phyloP scores from a whole-genome alignment of 495 filamentous ascomycete species.

The Aspergillus wentii region DNA sequence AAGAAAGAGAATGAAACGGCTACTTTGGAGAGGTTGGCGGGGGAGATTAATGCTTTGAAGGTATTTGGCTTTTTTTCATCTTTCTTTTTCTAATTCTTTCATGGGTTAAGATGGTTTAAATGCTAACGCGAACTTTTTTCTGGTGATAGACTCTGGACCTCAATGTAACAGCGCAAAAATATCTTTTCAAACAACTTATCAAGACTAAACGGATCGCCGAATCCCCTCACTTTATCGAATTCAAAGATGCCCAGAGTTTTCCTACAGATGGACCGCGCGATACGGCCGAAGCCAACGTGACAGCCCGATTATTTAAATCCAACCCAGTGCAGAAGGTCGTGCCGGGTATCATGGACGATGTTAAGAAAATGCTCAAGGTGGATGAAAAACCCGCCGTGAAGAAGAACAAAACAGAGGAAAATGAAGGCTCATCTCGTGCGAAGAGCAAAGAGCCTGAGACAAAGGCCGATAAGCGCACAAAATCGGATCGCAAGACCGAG shows the following conservation, averaged over 20 bases:
- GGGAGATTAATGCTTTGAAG: slow-evolving; percentile 74
- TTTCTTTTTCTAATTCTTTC: background rate
- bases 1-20: slow-evolving; percentile 40
- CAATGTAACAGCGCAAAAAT: slow-evolving; percentile 54
- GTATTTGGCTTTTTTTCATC: slow-evolving; percentile 25
- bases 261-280: slow-evolving; percentile 37
- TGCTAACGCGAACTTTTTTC: slow-evolving; percentile 3
- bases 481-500: background rate
- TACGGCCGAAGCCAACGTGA: slow-evolving; percentile 64
- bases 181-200: slow-evolving; percentile 71
- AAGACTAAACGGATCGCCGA: slow-evolving; percentile 66
- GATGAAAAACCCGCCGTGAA: slow-evolving; percentile 40
- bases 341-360: slow-evolving; percentile 52
- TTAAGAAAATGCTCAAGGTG: slow-evolving; percentile 58
- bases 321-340: slow-evolving; percentile 67
- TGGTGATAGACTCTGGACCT: slow-evolving; percentile 56
- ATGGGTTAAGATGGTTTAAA: background rate
- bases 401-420: slow-evolving; percentile 18
- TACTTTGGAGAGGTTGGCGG: slow-evolving; percentile 53
- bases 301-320: slow-evolving; percentile 73
- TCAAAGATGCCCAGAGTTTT: slow-evolving; percentile 27
- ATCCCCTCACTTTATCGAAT: slow-evolving; percentile 38
- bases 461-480: slow-evolving; percentile 9
- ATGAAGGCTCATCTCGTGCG: slow-evolving; percentile 12
- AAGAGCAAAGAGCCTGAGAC: slow-evolving; percentile 16